Evolutionary conservation across 2,329 filamentous ascomycete genomes (phyloP), one percentile per base, ranked within the genome.

Genomic region (Scedosporium minutisporum): DNA sequence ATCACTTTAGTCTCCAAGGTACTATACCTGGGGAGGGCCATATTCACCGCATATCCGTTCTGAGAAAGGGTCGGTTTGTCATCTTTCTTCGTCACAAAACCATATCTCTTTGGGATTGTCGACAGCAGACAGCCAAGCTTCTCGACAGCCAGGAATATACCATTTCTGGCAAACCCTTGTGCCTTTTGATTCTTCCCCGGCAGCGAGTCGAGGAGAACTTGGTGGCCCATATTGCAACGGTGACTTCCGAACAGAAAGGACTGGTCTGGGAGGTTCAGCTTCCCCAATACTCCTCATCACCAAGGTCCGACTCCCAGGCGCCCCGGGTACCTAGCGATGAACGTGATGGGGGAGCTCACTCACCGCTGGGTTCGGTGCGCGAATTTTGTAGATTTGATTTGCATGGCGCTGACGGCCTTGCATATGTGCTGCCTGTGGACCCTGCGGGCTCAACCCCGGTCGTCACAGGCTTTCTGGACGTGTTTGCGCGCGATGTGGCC

Each of bases 401-500:
- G 2, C 82, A 85, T 0, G 78, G 78, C 18, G 75, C 77, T 0
- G 80, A 85, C n/a, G 80, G 83, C 59, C 72, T 88, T 55, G 80
- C 83, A 14, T 87, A 87, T 66, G 80, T 96, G 18, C 77, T 96
- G 9, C 90, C 92, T 0, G 91, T 96, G 57, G 93, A 96, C 69
- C 91, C 92, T 60, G 92, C 91, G 1, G 93, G 92, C 1, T 86
- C 88, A 10, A 79, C 83, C 46, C 84, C 87, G 1, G 80, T 87
- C 3, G 83, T 86, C 10, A 90, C 90, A 3, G 90, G 88, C 0
- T 96, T 92, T 65, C 81, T 96, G 38, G 92, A 96, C 72, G 84
- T 90, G 0, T 96, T 96, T 72, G 89, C 91, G 10, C 86, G 88
- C 46, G 92, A 96, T 70, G 86, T 96, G 59, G 91, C 91, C 12